Evolutionary conservation across 495 filamentous ascomycete genomes (phyloP), one percentile per base, ranked within the genome.

Genomic region (Hyaloscypha hepaticicola): DNA sequence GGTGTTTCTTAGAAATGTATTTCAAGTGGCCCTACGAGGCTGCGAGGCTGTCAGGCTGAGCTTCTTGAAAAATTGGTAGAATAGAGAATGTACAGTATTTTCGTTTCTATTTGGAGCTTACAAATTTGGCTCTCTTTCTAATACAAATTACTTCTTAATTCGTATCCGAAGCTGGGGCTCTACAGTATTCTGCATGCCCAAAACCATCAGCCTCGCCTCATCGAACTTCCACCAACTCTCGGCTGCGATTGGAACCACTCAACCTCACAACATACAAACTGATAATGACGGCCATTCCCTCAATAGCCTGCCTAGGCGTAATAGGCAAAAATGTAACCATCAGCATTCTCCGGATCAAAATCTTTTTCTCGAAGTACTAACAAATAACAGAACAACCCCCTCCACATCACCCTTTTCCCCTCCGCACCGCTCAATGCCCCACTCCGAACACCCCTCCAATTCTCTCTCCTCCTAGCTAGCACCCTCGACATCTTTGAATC

Each of bases 401-500:
- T 99, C 73, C 94, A 97, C 77, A 89, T 96, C 63, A 85, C 90
- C 52, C 83, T 97, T 73, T 97, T 97, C 76, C 90, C 93, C 34
- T 67, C 69, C 25, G 45, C 48, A 2, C 65, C 68, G 16, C 48
- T 71, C 48, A 77, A 77, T 64, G 77, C 71, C 28, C 81, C 78
- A 70, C 82, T 81, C 55, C 82, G 77, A 72, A 87, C 80, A 64
- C 83, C 78, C 6, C 85, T 99, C 26, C 90, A 96, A 71, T 97
- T 94, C 81, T 92, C 91, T 48, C 93, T 98, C 70, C 82, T 98
- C 28, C 85, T 97, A 58, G 92, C 92, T 66, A 88, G 88, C 61
- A 95, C 90, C 60, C 90, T 99, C 61, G 95, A 98, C 76, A 87
- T 98, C 60, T 96, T 99, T 79, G 91, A 93, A 60, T 83, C 89